Conservation (phyloP, 108 stramenopile species). For the Nitzschia sp. region DNA sequence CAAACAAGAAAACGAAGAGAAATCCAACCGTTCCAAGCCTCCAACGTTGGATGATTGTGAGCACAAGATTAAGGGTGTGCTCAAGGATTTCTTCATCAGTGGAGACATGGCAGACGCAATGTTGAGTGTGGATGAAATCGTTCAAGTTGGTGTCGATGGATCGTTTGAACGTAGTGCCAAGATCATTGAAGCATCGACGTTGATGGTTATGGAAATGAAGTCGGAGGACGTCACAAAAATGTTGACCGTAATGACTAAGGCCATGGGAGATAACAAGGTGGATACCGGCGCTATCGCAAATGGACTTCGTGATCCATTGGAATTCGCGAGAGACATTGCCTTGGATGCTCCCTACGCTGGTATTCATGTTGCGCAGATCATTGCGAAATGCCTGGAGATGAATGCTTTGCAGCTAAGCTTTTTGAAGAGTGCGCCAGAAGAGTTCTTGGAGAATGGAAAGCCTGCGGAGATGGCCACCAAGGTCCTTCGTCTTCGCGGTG, state of each 20-base stretch:
- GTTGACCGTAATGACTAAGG: constrained; percentile 37
- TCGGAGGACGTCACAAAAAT: constrained; percentile 58
- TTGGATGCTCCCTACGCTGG: constrained; percentile 81
- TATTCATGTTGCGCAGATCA: constrained; percentile 52
- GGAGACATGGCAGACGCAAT: constrained; percentile 78
- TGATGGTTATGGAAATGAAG: constrained; percentile 79
- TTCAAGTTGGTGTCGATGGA: constrained; percentile 55
- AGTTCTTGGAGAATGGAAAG: constrained; percentile 62
- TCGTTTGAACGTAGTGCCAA: constrained; percentile 63
- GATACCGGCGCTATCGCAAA: constrained; percentile 33
- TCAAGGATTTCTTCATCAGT: constrained; percentile 76
- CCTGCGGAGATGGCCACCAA: constrained; percentile 62
- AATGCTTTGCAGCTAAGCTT: constrained; percentile 47
- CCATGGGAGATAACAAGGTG: constrained; percentile 54
- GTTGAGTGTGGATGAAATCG: constrained; percentile 63
- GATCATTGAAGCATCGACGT: constrained; percentile 53
- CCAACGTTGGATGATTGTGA: constrained; percentile 51
- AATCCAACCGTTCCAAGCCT: constrained; percentile 15
- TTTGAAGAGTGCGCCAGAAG: constrained; percentile 62
- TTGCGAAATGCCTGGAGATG: constrained; percentile 54
- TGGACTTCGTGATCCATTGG: constrained; percentile 76
- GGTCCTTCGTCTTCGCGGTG: constrained; percentile 54
- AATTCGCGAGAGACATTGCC: constrained; percentile 71
- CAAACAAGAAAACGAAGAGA: constrained; percentile 8
- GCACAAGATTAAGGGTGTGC: constrained; percentile 53